Percentiles rank a stretch among this genome's conserved stretches.
phyloP scores from a whole-genome alignment of 768 basidiomycete species.

The Rickenella mellea region DNA sequence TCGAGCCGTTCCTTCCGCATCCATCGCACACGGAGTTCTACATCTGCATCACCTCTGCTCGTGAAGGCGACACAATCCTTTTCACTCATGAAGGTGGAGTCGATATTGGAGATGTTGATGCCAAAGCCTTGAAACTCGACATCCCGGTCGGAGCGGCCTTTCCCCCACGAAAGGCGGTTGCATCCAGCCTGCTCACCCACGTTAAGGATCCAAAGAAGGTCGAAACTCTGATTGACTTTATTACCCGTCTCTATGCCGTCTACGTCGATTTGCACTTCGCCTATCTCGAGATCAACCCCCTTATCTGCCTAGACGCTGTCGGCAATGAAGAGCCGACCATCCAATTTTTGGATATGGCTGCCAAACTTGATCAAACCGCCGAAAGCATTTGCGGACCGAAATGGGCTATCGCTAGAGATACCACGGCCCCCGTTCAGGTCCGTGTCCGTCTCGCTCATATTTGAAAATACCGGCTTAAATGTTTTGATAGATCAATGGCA shows the following conservation, averaged over 20 bases:
- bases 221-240: slow-evolving; percentile 90
- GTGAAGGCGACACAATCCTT: slow-evolving; percentile 92
- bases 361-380: slow-evolving; percentile 98
- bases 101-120: slow-evolving; percentile 96
- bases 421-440: slow-evolving; percentile 29
- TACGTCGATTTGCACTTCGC: slow-evolving; percentile 99
- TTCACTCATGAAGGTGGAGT: slow-evolving; percentile 99
- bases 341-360: slow-evolving; percentile 98
- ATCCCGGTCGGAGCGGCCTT: slow-evolving; percentile 70
- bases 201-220: slow-evolving; percentile 85
- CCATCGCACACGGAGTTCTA: slow-evolving; percentile 93
- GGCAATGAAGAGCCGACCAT: slow-evolving; percentile 65
- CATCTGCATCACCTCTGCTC: slow-evolving; percentile 92
- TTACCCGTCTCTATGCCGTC: slow-evolving; percentile 90
- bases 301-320: slow-evolving; percentile 84
- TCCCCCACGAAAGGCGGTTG: slow-evolving; percentile 75
- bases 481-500: too few relatives aligned
- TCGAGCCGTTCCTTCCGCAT: slow-evolving; percentile 98
- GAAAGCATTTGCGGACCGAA: slow-evolving; percentile 97
- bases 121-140: slow-evolving; percentile 86
- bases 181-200: slow-evolving; percentile 65
- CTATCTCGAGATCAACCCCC: slow-evolving; percentile 99
- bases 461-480: too few relatives aligned
- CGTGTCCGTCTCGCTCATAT: too few relatives aligned
- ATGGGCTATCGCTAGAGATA: slow-evolving; percentile 95